Percentiles rank a stretch among this genome's conserved stretches.
Evolutionary conservation across 148 eudicot genomes (phyloP).

Genomic region (Vaccinium myrtillus): DNA sequence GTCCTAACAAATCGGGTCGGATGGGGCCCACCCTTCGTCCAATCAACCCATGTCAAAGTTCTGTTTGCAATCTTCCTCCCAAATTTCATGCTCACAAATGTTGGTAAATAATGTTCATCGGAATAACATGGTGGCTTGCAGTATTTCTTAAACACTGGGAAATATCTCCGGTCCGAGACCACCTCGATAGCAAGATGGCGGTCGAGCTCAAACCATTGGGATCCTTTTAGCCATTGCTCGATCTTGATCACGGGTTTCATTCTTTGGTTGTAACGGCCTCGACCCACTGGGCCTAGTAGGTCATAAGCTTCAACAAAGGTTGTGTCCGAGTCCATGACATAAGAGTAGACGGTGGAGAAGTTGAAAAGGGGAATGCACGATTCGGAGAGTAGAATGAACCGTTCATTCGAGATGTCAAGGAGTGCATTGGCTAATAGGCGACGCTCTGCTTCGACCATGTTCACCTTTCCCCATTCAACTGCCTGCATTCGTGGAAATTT

Average conservation of each 20-base stretch:
- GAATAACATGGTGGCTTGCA: conserved; percentile 61
- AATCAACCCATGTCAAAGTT: conserved; percentile 77
- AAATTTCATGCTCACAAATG: conserved; percentile 44
- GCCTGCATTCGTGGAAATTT: conserved; percentile 27
- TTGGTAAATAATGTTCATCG: conserved; percentile 85
- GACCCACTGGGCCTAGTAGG: conserved; percentile 45
- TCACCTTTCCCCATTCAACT: conserved; percentile 75
- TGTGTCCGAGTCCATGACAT: conserved; percentile 42
- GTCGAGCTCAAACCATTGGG: conserved; percentile 75
- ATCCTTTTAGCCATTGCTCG: conserved; percentile 67
- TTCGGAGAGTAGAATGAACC: conserved; percentile 74
- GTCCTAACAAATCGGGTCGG: conserved; percentile 45
- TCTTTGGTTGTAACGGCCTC: conserved; percentile 51
- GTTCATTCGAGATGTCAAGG: conserved; percentile 56
- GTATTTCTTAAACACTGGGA: conserved; percentile 35
- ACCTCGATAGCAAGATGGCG: conserved; percentile 58
- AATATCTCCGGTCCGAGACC: conserved; percentile 42
- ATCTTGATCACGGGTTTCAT: conserved; percentile 52
- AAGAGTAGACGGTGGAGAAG: conserved; percentile 63
- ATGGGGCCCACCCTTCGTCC: conserved; percentile 67
- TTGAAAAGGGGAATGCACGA: conserved; percentile 79
- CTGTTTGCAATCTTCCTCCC: conserved; percentile 46
- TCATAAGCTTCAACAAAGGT: conserved; percentile 59
- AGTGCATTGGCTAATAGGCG: conserved; percentile 74
- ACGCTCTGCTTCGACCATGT: conserved; percentile 83